Evolutionary conservation across 129 eudicot species (phyloP).

Genomic region (Pulicaria dysenterica): DNA sequence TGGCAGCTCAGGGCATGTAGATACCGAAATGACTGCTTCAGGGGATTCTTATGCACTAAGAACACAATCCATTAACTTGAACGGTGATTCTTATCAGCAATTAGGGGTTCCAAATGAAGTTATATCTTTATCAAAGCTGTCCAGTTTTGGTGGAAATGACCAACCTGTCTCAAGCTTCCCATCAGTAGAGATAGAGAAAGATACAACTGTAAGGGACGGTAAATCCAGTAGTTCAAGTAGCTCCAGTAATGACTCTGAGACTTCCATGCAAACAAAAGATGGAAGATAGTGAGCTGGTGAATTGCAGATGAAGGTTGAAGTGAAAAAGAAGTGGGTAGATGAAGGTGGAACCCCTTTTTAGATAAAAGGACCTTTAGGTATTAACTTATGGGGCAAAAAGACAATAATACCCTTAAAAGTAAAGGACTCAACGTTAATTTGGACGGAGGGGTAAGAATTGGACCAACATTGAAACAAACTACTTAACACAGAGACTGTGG

Average conservation of each 20-base stretch:
- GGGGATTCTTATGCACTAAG: constrained; percentile 60
- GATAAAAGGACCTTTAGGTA: too few species aligned
- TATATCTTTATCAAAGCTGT: constrained; percentile 57
- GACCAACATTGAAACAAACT: too few species aligned
- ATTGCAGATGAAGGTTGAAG: too few species aligned
- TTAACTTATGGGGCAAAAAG: too few species aligned
- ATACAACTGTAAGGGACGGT: constrained; percentile 49
- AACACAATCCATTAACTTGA: constrained; percentile 48
- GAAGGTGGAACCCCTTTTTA: too few species aligned
- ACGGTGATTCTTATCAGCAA: constrained; percentile 41
- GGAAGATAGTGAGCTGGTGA: too few species aligned
- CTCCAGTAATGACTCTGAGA: constrained; percentile 75
- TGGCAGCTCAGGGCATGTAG: constrained; percentile 66
- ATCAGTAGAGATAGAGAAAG: constrained; percentile 68
- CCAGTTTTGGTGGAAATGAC: constrained; percentile 65
- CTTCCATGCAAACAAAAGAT: too few species aligned
- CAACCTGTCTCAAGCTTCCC: constrained; percentile 67
- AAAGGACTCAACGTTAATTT: too few species aligned
- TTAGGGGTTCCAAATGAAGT: constrained; percentile 62
- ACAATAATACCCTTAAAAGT: too few species aligned
- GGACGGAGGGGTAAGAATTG: too few species aligned
- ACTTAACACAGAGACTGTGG: too few species aligned
- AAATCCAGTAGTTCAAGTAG: constrained; percentile 72
- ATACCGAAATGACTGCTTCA: constrained; percentile 52
- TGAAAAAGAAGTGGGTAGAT: too few species aligned